A percentile compares a stretch with the other conserved stretches of the same genome.
These are phyloP conservation scores for Viridothelium virens DNA, from an alignment of 495 filamentous ascomycete genomes.

Conservation along the genomic window DNA sequence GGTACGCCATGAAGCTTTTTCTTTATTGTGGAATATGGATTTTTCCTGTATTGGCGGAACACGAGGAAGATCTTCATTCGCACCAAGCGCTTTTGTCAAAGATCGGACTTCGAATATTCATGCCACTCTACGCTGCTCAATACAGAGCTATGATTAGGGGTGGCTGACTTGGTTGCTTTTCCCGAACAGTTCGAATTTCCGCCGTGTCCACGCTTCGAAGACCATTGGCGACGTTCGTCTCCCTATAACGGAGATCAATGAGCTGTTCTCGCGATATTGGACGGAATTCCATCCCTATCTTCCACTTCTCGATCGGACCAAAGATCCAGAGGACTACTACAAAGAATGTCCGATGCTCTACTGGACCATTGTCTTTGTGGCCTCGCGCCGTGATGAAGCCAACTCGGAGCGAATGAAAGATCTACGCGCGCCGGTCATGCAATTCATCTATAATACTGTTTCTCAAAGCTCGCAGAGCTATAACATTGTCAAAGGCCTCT, in stretches of 20 bases:
- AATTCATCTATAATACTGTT: slow-evolving; percentile 73
- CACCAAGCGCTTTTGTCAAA: slow-evolving; percentile 17
- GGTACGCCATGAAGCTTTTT: background rate
- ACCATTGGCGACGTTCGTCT: slow-evolving; percentile 67
- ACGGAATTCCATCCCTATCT: slow-evolving; percentile 76
- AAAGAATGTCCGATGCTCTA: slow-evolving; percentile 68
- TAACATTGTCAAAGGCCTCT: slow-evolving; percentile 84
- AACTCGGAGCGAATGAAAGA: slow-evolving; percentile 61
- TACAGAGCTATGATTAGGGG: background rate
- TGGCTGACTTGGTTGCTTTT: background rate
- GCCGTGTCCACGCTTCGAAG: slow-evolving; percentile 23
- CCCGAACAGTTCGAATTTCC: slow-evolving; percentile 21
- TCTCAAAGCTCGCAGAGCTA: slow-evolving; percentile 78
- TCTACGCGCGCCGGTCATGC: slow-evolving; percentile 62
- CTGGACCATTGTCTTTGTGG: slow-evolving; percentile 80
- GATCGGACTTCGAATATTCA: slow-evolving; percentile 27
- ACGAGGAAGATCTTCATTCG: slow-evolving; percentile 11
- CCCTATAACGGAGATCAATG: slow-evolving; percentile 59
- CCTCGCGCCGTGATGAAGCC: slow-evolving; percentile 61
- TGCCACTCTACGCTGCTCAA: slow-evolving; percentile 28
- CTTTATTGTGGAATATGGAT: background rate
- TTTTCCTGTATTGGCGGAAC: no score
- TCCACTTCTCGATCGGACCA: slow-evolving; percentile 66
- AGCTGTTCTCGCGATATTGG: slow-evolving; percentile 75
- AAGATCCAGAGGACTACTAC: slow-evolving; percentile 66